Evolutionary conservation across 176 grass and related monocot genomes (phyloP).

Genomic region (Cenchrus fungigraminus): DNA sequence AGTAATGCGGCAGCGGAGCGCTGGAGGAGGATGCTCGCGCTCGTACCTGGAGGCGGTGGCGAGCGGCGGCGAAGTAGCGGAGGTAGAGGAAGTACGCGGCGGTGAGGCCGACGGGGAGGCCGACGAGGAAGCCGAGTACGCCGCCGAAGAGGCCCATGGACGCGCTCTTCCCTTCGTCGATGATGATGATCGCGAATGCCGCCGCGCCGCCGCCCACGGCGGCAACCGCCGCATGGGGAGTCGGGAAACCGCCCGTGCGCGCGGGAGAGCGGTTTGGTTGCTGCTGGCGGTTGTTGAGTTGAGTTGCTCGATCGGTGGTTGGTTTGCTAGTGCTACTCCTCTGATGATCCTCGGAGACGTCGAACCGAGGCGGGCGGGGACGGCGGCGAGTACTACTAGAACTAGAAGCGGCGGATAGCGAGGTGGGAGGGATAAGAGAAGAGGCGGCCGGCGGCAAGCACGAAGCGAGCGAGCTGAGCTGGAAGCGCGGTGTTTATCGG

Average conservation of each 20-base stretch:
- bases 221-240: constrained; percentile 17
- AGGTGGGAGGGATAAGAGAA: not conserved
- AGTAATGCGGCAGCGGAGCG: not conserved
- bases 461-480: not conserved
- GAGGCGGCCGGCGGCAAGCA: not conserved
- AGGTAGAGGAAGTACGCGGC: constrained; percentile 50
- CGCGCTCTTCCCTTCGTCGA: too few relatives aligned
- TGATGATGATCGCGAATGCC: not conserved
- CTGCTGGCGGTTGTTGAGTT: not conserved
- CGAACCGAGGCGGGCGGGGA: not conserved
- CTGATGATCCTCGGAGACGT: not conserved
- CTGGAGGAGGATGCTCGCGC: not conserved
- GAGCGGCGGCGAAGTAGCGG: constrained; percentile 39
- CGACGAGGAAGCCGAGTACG: constrained; percentile 49
- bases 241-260: not conserved
- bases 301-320: too few relatives aligned
- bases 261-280: too few relatives aligned
- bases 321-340: not conserved
- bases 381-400: not conserved
- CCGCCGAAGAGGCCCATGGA: constrained; percentile 43
- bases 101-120: constrained; percentile 48
- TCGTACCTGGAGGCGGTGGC: constrained; percentile 40
- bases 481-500: not conserved
- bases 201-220: not conserved
- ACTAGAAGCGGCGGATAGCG: not conserved